Evolutionary conservation across 2,329 filamentous ascomycete species (phyloP), one percentile per base, ranked within the genome.

Genomic region (Fusarium xyrophilum): DNA sequence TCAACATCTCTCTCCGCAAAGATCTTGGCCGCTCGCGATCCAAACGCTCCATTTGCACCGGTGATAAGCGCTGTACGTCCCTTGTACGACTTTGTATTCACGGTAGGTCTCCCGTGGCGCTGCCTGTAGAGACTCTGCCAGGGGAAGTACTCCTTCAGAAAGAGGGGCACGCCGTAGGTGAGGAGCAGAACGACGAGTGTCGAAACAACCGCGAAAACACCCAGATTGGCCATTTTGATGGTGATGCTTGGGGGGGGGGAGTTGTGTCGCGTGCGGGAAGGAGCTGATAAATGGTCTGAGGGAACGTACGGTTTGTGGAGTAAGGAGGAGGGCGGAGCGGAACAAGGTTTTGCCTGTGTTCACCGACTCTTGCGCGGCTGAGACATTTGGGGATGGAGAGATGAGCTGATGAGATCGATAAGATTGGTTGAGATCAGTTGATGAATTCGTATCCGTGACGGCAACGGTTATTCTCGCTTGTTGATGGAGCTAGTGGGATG

Each of bases 41-140:
- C 78, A 44, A 75, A 80, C 4, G 78, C 78, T 13, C 78, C 76
- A 39, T 78, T 78, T 1, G 77, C 77, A 17, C 77, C 77, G 2
- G 77, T 79, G 50, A 79, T 76, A 7, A 80, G 71, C 1, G 68
- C 78, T 7, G 78, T 79, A 17, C 78, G 70, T 35, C 78, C 78
- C 17, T 72, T 70, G 70, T 79, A 80, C 2, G 78, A 79, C 33
- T 77, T 60, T 27, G 78, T 79, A 14, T 35, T 67, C 2, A 79
- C 75, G 2, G 74, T 76, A 15, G 78, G 78, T 54, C 69, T 69
- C 47, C 77, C 77, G 30, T 67, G 64, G 14, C 77, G 76, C 69
- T 80, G 78, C 19, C 73, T 74, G 32, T 56, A 73, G 12, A 79
- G 68, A 35, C 69, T 74, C 56, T 70, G 73, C 69, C 74, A 79